Evolutionary conservation across 2,329 filamentous ascomycete genomes (phyloP).

Genomic region (Aspergillus aculeatus): DNA sequence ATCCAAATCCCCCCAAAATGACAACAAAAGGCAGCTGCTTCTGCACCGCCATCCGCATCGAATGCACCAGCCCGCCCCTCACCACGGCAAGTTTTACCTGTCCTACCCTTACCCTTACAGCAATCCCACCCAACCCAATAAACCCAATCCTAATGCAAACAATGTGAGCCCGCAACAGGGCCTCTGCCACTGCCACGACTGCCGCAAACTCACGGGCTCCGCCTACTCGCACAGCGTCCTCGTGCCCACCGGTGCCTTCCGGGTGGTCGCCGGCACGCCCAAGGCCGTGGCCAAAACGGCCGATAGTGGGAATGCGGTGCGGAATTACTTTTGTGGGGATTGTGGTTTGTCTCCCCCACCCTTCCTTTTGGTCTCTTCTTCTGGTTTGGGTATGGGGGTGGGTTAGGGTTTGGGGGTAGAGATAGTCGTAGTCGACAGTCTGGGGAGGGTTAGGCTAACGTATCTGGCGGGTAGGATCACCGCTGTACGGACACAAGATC

Average conservation of each 20-base stretch:
- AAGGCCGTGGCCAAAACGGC: conserved; percentile 37
- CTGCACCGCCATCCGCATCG: conserved; percentile 37
- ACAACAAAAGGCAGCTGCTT: conserved; percentile 33
- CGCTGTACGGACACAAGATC: conserved; percentile 28
- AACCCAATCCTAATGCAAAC: too few relatives aligned
- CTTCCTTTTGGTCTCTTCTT: neutral
- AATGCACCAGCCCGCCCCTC: conserved; percentile 33
- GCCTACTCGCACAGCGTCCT: conserved; percentile 33
- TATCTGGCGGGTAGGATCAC: conserved; percentile 22
- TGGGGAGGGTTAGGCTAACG: too few relatives aligned
- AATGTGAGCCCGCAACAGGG: conserved; percentile 20
- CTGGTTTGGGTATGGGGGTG: too few relatives aligned
- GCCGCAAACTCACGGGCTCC: conserved; percentile 38
- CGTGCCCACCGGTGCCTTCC: conserved; percentile 29
- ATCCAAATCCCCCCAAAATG: conserved; percentile 21
- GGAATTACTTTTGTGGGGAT: conserved; percentile 38
- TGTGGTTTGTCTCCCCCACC: conserved; percentile 28
- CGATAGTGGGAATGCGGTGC: conserved; percentile 38
- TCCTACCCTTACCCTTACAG: neutral
- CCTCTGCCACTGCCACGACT: conserved; percentile 41
- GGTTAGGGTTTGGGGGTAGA: too few relatives aligned
- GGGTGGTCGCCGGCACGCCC: conserved; percentile 29
- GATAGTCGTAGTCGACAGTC: too few relatives aligned
- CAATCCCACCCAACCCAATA: neutral
- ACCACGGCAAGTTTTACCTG: conserved; percentile 24